A percentile compares a stretch with the other conserved stretches of the same genome.
Evolutionary conservation across 2,329 filamentous ascomycete genomes (phyloP).

Genomic region (Metarhizium anisopliae): DNA sequence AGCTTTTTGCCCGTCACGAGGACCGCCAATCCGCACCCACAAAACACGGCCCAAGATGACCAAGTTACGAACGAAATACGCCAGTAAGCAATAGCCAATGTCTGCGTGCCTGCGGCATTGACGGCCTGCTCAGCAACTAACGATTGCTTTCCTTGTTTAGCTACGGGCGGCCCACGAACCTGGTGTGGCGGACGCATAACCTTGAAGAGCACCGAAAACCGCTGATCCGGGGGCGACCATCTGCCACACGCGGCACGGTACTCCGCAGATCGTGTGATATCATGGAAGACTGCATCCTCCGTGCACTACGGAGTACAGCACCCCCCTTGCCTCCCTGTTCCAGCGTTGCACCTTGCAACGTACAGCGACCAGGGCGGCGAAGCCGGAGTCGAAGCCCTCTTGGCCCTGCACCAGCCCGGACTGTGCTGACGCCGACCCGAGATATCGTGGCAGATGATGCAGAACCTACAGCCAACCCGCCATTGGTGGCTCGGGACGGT

Average conservation of each 20-base stretch:
- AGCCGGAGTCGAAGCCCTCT: not conserved
- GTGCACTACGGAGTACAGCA: not conserved
- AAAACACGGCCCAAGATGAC: not conserved
- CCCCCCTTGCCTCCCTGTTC: not conserved
- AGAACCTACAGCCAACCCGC: not conserved
- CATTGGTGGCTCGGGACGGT: not conserved
- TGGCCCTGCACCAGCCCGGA: not conserved
- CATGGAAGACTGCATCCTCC: not conserved
- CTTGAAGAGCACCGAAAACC: not conserved
- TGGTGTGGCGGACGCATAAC: not conserved
- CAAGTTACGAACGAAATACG: not conserved
- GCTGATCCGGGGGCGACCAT: not conserved
- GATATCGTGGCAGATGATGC: too few species aligned
- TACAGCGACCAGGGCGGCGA: not conserved
- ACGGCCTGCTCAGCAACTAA: too few species aligned
- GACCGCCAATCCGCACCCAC: not conserved
- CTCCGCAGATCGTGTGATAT: not conserved
- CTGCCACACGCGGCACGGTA: not conserved
- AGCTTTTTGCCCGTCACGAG: not conserved
- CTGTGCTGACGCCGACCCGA: too few species aligned
- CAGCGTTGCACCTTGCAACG: not conserved
- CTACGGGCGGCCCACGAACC: not conserved
- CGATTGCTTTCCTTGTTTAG: not conserved
- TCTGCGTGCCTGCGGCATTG: too few species aligned
- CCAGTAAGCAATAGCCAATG: not conserved